Conservation (phyloP, 352 stramenopile species). For the Pythium aristosporum region DNA sequence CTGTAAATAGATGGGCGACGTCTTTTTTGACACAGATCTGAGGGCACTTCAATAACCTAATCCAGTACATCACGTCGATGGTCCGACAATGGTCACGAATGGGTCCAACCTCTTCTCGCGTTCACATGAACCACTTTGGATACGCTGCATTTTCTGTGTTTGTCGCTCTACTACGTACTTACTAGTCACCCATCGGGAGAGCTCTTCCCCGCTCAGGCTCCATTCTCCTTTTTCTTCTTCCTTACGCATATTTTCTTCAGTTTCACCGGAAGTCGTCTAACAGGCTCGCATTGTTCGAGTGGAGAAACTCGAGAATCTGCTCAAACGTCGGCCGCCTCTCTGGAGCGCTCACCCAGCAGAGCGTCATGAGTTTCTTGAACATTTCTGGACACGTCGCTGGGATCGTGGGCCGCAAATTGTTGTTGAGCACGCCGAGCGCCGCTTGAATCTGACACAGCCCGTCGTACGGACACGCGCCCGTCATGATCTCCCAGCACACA, state of each 20-base stretch:
- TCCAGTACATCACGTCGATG: neutral
- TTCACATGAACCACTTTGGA: neutral
- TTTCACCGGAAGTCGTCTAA: conserved; percentile 32
- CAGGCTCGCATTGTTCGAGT: conserved; percentile 29
- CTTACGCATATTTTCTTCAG: neutral
- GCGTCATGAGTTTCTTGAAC: conserved; percentile 85
- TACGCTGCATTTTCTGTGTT: neutral
- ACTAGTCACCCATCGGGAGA: conserved; percentile 1
- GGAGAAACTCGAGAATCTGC: conserved; percentile 74
- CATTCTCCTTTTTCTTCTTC: neutral
- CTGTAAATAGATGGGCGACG: too few relatives aligned
- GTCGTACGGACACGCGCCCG: conserved; percentile 89
- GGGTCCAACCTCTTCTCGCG: neutral
- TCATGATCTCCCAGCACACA: conserved; percentile 89
- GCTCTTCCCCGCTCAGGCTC: conserved; percentile 11
- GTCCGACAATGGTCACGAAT: too few relatives aligned
- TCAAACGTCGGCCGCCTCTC: conserved; percentile 83
- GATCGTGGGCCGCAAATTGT: conserved; percentile 84
- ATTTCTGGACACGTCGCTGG: conserved; percentile 67
- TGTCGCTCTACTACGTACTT: neutral
- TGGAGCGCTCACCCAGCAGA: conserved; percentile 75
- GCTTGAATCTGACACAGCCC: conserved; percentile 89
- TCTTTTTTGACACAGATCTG: conserved; percentile 8
- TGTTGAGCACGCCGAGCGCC: conserved; percentile 84
- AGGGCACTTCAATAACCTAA: neutral